Evolutionary conservation across 2,329 filamentous ascomycete species (phyloP), one percentile per base, ranked within the genome.

Genomic region (Xylaria digitata): DNA sequence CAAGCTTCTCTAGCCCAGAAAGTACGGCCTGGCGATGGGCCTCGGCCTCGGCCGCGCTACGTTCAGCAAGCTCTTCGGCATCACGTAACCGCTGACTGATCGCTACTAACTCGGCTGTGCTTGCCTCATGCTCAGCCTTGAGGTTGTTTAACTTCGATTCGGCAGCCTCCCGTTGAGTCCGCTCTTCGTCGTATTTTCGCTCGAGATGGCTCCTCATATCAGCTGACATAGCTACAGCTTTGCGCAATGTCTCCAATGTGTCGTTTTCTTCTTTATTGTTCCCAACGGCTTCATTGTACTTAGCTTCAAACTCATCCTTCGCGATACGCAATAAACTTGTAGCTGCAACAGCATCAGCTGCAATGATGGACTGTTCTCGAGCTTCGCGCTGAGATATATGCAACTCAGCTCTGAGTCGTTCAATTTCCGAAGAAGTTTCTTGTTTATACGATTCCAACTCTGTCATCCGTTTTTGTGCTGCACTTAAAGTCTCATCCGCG

Each of bases 391-490:
- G 92, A 1, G 88, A 85, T 73, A 92, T 85, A 75, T 98, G 93
- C 42, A 99, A 82, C 75, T 97, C 94, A 1, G 92, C 90, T 71
- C 94, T 92, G 42, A 99, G 82, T 30, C 89, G 90, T 77, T 98
- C 95, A 8, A 96, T 83, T 77, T 99, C 95, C 0, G 92, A 88
- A 2, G 93, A 90, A 43, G 92, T 94, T 74, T 91, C 90, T 75
- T 97, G 92, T 75, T 92, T 91, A 77, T 92, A 95, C 49, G 85
- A 85, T 76, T 98, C 95, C 1, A 99, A 84, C 72, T 97, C 94
- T 7, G 88, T 83, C 79, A 97, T 90, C 23, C 95, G 90, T 78
- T 89, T 91, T 77, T 97, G 91, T 1, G 94, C 91, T 30, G 93
- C 92, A 72, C 90, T 89, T 5, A 91, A 86, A 1, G 93, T 96